Evolutionary conservation across 2,329 filamentous ascomycete species (phyloP).

Genomic region (Aspergillus ibericus): DNA sequence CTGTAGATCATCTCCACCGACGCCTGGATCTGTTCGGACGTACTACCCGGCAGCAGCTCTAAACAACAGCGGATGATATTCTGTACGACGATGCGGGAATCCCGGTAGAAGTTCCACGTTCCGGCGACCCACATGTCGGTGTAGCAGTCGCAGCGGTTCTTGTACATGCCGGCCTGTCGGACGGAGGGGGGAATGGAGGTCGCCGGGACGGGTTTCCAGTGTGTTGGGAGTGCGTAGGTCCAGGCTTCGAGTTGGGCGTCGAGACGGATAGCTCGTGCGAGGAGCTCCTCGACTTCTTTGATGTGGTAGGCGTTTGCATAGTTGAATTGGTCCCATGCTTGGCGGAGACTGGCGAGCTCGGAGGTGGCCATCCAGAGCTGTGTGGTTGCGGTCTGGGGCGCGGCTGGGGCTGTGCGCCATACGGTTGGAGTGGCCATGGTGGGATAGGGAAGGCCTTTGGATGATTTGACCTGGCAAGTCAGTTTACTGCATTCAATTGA

Average conservation of each 20-base stretch:
- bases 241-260: constrained; percentile 26
- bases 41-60: constrained; percentile 9
- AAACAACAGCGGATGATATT: constrained; percentile 31
- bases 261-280: constrained; percentile 22
- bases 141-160: constrained; percentile 32
- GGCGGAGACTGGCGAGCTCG: constrained; percentile 25
- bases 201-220: constrained; percentile 27
- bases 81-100: constrained; percentile 28
- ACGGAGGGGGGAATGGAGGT: constrained; percentile 27
- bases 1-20: constrained; percentile 12
- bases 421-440: constrained; percentile 23
- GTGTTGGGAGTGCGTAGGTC: constrained; percentile 23
- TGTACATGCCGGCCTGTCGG: constrained; percentile 26
- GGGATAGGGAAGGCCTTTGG: constrained; percentile 18
- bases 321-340: constrained; percentile 21
- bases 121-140: constrained; percentile 29
- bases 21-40: constrained; percentile 5
- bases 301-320: constrained; percentile 2
- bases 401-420: constrained; percentile 23
- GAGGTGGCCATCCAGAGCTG: constrained; percentile 24
- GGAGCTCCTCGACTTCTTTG: constrained; percentile 12
- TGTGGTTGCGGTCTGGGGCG: constrained; percentile 16
- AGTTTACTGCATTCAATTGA: neutral
- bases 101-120: constrained; percentile 33
- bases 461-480: constrained; percentile 24